These are phyloP conservation scores for Phytophthora fragariaefolia DNA, from an alignment of 352 stramenopile species.

Conservation along the genomic window DNA sequence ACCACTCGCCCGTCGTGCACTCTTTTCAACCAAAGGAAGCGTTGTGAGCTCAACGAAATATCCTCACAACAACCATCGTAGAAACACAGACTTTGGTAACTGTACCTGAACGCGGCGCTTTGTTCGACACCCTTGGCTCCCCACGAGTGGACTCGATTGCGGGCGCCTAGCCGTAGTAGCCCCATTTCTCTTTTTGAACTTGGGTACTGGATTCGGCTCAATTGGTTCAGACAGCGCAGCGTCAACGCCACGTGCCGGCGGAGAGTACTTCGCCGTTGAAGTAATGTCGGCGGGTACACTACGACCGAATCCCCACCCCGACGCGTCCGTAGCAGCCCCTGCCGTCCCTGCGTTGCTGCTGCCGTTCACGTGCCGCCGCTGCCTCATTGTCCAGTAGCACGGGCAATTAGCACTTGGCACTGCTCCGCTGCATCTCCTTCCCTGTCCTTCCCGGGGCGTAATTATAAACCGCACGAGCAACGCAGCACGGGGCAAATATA, in stretches of 20 bases:
- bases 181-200: constrained; percentile 15
- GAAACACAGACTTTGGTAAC: too few species aligned
- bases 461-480: constrained; percentile 25
- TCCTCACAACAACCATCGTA: too few species aligned
- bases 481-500: constrained; percentile 26
- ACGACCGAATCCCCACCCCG: constrained; percentile 25
- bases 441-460: background rate
- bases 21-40: constrained; percentile 17
- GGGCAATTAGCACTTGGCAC: background rate
- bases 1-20: constrained; percentile 34
- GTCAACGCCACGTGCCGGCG: background rate
- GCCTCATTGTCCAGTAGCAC: constrained; percentile 34
- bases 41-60: constrained; percentile 2
- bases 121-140: constrained; percentile 5
- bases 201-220: background rate
- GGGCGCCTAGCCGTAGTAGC: constrained; percentile 32
- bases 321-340: background rate
- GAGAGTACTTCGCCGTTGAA: constrained; percentile 15
- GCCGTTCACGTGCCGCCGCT: constrained; percentile 59
- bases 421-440: background rate
- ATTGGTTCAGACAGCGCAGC: background rate
- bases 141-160: too few species aligned
- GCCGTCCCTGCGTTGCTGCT: constrained; percentile 51
- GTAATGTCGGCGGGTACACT: constrained; percentile 18
- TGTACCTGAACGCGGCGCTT: constrained; percentile 45